phyloP scores from a whole-genome alignment of 2,329 filamentous ascomycete species.

The Stromatinia cepivora region DNA sequence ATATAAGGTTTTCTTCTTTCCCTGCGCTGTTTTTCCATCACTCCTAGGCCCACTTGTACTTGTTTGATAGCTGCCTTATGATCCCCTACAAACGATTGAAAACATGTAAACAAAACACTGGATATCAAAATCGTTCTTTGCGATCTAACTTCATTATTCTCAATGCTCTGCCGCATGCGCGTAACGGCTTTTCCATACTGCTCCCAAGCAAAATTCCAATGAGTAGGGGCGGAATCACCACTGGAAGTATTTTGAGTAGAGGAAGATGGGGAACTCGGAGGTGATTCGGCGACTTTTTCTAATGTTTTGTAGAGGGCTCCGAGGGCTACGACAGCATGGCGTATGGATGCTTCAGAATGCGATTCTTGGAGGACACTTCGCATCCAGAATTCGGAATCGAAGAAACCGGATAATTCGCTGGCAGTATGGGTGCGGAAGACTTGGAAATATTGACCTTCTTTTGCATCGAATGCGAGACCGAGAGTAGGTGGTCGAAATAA shows the following conservation, averaged over 20 bases:
- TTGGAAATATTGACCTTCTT: slow-evolving; percentile 61
- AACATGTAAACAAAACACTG: slow-evolving; percentile 65
- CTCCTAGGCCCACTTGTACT: slow-evolving; percentile 57
- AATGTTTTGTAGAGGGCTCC: slow-evolving; percentile 67
- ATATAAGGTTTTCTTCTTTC: slow-evolving; percentile 45
- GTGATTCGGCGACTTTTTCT: slow-evolving; percentile 55
- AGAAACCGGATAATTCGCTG: slow-evolving; percentile 64
- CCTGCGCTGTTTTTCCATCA: slow-evolving; percentile 55
- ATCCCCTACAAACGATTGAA: slow-evolving; percentile 66
- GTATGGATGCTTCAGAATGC: slow-evolving; percentile 60
- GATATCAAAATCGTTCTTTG: slow-evolving; percentile 62
- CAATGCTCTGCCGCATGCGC: slow-evolving; percentile 49
- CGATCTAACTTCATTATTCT: slow-evolving; percentile 46
- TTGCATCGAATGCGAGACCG: slow-evolving; percentile 46
- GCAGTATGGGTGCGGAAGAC: slow-evolving; percentile 62
- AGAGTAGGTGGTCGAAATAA: slow-evolving; percentile 7
- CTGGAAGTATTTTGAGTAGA: slow-evolving; percentile 29
- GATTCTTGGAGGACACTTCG: slow-evolving; percentile 63
- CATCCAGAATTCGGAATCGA: slow-evolving; percentile 66
- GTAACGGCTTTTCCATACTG: slow-evolving; percentile 60
- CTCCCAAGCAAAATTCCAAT: slow-evolving; percentile 61
- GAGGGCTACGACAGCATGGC: slow-evolving; percentile 65
- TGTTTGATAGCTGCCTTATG: slow-evolving; percentile 62
- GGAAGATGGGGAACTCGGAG: slow-evolving; percentile 43
- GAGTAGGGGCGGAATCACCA: slow-evolving; percentile 47